Base-by-base conservation (phyloP, 441 rosid species). In the Breynia disticha region DNA sequence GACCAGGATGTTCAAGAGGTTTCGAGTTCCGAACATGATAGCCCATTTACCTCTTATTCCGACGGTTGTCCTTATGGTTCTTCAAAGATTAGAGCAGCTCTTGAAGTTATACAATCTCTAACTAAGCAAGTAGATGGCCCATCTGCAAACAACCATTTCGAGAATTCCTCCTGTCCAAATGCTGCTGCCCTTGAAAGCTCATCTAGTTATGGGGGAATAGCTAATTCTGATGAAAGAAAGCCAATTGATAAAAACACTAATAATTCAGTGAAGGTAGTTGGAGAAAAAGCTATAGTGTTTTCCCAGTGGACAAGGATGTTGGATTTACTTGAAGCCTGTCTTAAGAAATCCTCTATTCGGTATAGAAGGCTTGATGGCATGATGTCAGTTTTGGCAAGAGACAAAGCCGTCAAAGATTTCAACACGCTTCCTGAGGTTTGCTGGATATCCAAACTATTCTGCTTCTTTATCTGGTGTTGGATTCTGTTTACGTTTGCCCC, bases 231-330 rank as follows among this genome's bases (percentile, higher is more conserved):
- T 38, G 50, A 60, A 52, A 59, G 48, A 45, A 59, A 53, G 52
- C 9, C 46, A 45, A 19, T 8, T 45, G 69, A 58, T 13, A 67
- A 69, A 44, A 52, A 61, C 59, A n/a, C n/a, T n/a, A n/a, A n/a
- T n/a, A n/a, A n/a, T n/a, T n/a, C n/a, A n/a, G n/a, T n/a, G n/a
- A 81, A 72, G 64, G 67, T 50, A 18, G 67, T 21, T 57, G 80
- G 83, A 20, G 91, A 84, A 72, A 90, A 90, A 63, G 97, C 91
- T 46, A 81, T 90, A 55, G 87, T 84, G 19, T 90, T 90, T 55
- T 90, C 97, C 21, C 97, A 90, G 64, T 90, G 97, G 95, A 90
- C 97, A 14, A 76, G 79, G 64, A 86, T 90, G 97, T 68, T 90
- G 48, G 97, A 90, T 67, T 60, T 90, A 63, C 73, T 90, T 57